These are phyloP conservation scores for Penicillium lividum DNA, from an alignment of 495 filamentous ascomycete species.

Conservation along the genomic window DNA sequence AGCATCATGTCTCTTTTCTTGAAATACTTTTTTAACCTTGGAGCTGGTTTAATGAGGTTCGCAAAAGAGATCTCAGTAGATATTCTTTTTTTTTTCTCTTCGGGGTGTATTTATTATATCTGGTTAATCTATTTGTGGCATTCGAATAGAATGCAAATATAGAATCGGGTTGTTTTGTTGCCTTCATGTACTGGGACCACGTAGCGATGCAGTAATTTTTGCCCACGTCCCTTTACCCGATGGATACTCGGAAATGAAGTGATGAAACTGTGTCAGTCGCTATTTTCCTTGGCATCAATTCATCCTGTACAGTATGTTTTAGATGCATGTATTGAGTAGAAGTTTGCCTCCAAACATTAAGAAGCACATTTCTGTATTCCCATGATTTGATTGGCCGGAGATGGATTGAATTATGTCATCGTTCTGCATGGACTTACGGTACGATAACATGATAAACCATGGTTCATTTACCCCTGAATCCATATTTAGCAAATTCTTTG, in stretches of 20 bases:
- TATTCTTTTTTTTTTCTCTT: conserved; percentile 9
- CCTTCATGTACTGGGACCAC: not conserved
- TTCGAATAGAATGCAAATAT: conserved; percentile 12
- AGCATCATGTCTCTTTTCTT: not conserved
- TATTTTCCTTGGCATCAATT: not conserved
- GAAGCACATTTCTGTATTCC: not conserved
- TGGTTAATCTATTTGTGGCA: conserved; percentile 11
- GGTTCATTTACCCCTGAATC: conserved; percentile 40
- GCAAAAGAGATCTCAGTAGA: conserved; percentile 11
- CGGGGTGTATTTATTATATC: conserved; percentile 14
- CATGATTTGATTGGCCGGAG: not conserved
- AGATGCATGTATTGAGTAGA: not conserved
- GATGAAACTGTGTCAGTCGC: not conserved
- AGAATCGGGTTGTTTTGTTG: conserved; percentile 3
- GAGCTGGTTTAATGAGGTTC: not conserved
- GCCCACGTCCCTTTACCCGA: not conserved
- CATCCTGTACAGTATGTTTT: not conserved
- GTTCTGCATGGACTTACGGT: not conserved
- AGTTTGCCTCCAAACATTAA: not conserved
- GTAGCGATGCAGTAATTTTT: not conserved
- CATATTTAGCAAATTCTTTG: conserved; percentile 23
- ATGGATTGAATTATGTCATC: not conserved
- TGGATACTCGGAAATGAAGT: not conserved
- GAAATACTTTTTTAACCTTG: not conserved
- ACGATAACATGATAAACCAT: conserved; percentile 26